These are phyloP conservation scores for Microglena sp. DNA, from an alignment of 139 green algal genomes.

Conservation along the genomic window DNA sequence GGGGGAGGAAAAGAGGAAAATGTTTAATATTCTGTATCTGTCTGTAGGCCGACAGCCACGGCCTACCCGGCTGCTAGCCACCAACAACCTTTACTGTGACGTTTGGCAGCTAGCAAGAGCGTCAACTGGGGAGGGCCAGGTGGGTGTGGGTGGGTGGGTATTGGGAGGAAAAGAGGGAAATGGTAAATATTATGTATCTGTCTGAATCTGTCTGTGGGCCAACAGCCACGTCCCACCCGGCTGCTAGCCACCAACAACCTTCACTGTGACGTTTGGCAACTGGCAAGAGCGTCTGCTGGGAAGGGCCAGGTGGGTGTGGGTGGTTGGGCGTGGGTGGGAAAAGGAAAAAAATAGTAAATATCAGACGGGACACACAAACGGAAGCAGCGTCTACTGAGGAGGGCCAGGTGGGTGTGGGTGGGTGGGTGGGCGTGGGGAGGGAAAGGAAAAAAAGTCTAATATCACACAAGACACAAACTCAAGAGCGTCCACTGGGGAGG, in stretches of 20 bases:
- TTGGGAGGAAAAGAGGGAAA: too few relatives aligned
- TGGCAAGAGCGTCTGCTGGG: background rate
- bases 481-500: constrained; percentile 15
- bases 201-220: background rate
- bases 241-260: background rate
- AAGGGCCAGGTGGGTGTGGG: too few relatives aligned
- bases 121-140: constrained; percentile 10
- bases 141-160: background rate
- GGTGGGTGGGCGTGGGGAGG: too few relatives aligned
- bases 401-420: too few relatives aligned
- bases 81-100: constrained; percentile 7
- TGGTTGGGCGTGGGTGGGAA: too few relatives aligned
- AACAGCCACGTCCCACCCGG: background rate
- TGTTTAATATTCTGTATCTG: too few relatives aligned
- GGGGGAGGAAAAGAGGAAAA: too few relatives aligned
- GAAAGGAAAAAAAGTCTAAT: too few relatives aligned
- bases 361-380: too few relatives aligned
- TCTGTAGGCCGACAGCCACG: background rate
- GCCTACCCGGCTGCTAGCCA: constrained; percentile 8
- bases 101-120: constrained; percentile 22
- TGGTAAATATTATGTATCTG: background rate
- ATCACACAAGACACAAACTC: background rate
- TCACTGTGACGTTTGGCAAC: background rate
- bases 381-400: too few relatives aligned
- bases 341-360: too few relatives aligned